Evolutionary conservation across 2,329 filamentous ascomycete genomes (phyloP).

Genomic region (Macrophomina phaseolina): DNA sequence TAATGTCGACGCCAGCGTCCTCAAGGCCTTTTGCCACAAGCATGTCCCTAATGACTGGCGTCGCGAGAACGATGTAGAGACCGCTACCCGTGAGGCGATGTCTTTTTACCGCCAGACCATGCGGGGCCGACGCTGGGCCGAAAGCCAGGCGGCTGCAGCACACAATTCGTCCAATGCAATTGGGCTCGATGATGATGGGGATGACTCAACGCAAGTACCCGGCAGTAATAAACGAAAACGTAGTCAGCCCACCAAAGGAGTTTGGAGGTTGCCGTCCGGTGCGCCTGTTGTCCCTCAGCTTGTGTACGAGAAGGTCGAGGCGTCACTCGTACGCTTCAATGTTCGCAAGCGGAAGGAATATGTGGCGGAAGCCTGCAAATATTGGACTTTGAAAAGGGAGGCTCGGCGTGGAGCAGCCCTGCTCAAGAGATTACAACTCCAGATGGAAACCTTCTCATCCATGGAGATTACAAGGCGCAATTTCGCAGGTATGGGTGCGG

Average conservation of each 20-base stretch:
- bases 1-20: conserved; percentile 77
- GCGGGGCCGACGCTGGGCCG: conserved; percentile 88
- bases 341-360: conserved; percentile 89
- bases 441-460: conserved; percentile 94
- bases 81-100: conserved; percentile 81
- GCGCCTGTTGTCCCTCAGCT: conserved; percentile 92
- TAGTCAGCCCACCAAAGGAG: conserved; percentile 63
- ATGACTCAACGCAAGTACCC: conserved; percentile 49
- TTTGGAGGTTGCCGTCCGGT: conserved; percentile 92
- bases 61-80: conserved; percentile 81
- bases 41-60: conserved; percentile 91
- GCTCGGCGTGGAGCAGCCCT: conserved; percentile 88
- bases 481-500: conserved; percentile 92
- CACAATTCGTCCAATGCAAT: conserved; percentile 40
- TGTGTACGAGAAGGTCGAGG: conserved; percentile 84
- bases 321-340: conserved; percentile 81
- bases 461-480: conserved; percentile 97
- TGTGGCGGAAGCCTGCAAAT: conserved; percentile 89
- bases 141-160: conserved; percentile 78
- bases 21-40: conserved; percentile 96
- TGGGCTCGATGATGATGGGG: conserved; percentile 54
- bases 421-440: conserved; percentile 88
- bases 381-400: conserved; percentile 97
- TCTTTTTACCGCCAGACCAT: conserved; percentile 89
- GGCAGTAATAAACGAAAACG: conserved; percentile 65